Base-by-base conservation (phyloP, 257 asterid genomes). In the Nicotiana sylvestris region DNA sequence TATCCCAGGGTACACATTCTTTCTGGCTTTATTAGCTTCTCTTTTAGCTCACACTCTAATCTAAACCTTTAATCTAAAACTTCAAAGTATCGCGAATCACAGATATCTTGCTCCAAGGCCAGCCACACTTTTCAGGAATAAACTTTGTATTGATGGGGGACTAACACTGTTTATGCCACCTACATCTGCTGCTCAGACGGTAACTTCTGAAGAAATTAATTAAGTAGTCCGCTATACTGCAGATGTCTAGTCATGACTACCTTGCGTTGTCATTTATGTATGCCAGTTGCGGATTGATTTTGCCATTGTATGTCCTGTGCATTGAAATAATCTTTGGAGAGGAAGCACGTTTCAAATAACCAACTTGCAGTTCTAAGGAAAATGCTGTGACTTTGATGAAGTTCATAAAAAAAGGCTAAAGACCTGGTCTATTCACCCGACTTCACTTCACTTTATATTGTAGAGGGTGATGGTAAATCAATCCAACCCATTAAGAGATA, bases 31-130 rank as follows among this genome's bases (percentile, higher is more conserved):
- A 35, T 77, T 82, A 58, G 69, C 69, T 4, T 56, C 70, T 55
- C 18, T 13, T 56, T 64, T 80, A 10, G 29, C 85, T 83, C 61
- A 35, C 77, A 55, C 80, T n/a, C 56, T 67, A 56, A 55, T 55
- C 86, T 37, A 30, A 83, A 77, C 87, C 62, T 64, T 89, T 27
- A 77, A 81, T 39, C 51, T 39, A 30, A 84, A 77, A 86, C 51
- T 65, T 88, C 35, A 77, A 82, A 55, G 51, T 21, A 37, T 67
- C 33, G 32, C 81, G 82, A 78, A 66, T 64, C 64, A 67, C 91
- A 96, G 99, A 78, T 96, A 96, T 90, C 99, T 96, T 81, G 97
- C 99, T 76, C 99, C 99, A 33, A 90, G 95, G 82, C 99, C 99
- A 7, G 99, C 93, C 37, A 96, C 97, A 7, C 86, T 90, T 92